These are phyloP conservation scores for Colletotrichum cuscutae DNA, from an alignment of 2,329 filamentous ascomycete species.

Conservation along the genomic window DNA sequence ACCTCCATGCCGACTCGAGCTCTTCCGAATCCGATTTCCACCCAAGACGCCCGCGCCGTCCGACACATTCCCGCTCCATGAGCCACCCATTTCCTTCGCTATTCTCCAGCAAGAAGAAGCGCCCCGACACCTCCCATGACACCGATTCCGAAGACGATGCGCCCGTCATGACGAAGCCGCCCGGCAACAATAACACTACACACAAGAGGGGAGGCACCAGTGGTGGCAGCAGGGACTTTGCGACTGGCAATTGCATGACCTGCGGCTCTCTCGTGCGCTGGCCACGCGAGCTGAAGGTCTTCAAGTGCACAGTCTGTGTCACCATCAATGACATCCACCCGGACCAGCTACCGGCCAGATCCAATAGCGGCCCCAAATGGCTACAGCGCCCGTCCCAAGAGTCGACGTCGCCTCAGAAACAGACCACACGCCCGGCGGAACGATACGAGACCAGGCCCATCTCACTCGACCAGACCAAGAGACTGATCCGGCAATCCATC, in stretches of 20 bases:
- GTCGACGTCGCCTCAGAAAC: conserved; percentile 29
- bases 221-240: conserved; percentile 64
- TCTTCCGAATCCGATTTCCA: conserved; percentile 56
- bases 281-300: conserved; percentile 77
- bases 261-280: conserved; percentile 85
- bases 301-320: conserved; percentile 85
- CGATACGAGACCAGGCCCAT: conserved; percentile 47
- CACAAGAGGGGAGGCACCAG: conserved; percentile 46
- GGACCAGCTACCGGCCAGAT: conserved; percentile 15
- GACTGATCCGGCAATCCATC: conserved; percentile 56
- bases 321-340: conserved; percentile 80
- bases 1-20: conserved; percentile 50
- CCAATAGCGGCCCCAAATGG: conserved; percentile 32
- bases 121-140: conserved; percentile 50
- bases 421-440: conserved; percentile 16
- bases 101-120: conserved; percentile 71
- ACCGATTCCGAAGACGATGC: conserved; percentile 46
- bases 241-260: conserved; percentile 83
- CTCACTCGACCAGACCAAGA: conserved; percentile 68
- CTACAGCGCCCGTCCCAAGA: conserved; percentile 30
- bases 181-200: conserved; percentile 40
- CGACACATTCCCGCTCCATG: conserved; percentile 71
- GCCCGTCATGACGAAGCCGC: conserved; percentile 39
- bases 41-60: conserved; percentile 39
- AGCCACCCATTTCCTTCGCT: conserved; percentile 84